Base-by-base conservation (phyloP, 1,139 yeast genomes). In the Debaryomycetaceae sp. region DNA sequence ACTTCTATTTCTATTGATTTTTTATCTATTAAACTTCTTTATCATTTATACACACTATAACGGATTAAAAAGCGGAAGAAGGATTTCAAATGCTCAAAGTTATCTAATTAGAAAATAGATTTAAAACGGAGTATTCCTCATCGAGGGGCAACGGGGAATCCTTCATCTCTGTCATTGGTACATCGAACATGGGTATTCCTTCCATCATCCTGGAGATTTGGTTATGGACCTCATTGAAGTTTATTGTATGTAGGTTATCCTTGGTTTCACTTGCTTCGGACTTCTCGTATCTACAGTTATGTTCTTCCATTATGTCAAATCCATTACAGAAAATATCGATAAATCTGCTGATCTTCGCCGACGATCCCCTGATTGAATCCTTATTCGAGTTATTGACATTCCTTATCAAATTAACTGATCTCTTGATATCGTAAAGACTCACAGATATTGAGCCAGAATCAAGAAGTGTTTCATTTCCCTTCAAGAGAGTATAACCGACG, bases 291-390 rank as follows among this genome's bases (percentile, higher is more conserved):
- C 31, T 11, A 27, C 31, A 27, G 11, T 27, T 11, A 8, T 27
- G 31, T 27, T 27, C 11, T 27, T 45, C 42, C 13, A 48, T 17
- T 6, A 48, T 44, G 22, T 41, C 43, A 33, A 48, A 45, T 3
- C 51, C 51, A 45, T 46, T 47, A 27, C 45, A 42, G 11, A 48
- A 34, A 6, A 48, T 47, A n/a, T 40, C 39, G 14, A 47, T 47
- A 23, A 44, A 48, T 31, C 43, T 37, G 36, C 45, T 41, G 5
- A 48, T 44, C 36, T 48, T 48, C 14, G 17, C 41, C 4, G 40
- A 45, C 6, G 51, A 45, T 1, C 51, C 51, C 9, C 24, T 37
- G 34, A 47, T 41, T n/a, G 11, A 30, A 6, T 24, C 20, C 13
- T 30, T 41, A 14, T 42, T 41, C 9, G 39, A 40, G 4, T 5